phyloP scores from a whole-genome alignment of 179 eudicot genomes.

The Drosera spatulata region DNA sequence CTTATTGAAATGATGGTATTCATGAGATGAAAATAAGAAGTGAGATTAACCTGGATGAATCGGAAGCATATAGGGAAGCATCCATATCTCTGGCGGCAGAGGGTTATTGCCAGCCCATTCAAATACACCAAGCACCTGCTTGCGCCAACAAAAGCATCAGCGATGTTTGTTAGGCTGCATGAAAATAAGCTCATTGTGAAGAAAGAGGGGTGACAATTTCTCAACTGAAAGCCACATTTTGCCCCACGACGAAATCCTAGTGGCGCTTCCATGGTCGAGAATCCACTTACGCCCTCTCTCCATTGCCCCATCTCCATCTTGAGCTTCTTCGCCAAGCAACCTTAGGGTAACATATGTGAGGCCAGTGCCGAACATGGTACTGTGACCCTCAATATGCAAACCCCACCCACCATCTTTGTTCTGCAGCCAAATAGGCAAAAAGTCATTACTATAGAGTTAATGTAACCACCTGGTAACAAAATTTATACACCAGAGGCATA shows the following conservation, averaged over 20 bases:
- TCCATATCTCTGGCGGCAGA: constrained; percentile 90
- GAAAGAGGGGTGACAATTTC: constrained; percentile 9
- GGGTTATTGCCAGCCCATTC: constrained; percentile 98
- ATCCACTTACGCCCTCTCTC: constrained; percentile 79
- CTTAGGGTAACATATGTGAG: constrained; percentile 75
- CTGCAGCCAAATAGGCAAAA: constrained; percentile 24
- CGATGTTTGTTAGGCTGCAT: background rate
- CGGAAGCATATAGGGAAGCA: constrained; percentile 73
- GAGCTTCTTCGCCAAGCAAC: constrained; percentile 74
- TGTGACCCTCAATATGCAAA: constrained; percentile 84
- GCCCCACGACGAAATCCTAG: constrained; percentile 87
- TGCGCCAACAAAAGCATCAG: background rate
- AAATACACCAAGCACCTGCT: constrained; percentile 82
- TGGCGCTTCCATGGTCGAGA: constrained; percentile 76
- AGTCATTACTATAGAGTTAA: background rate
- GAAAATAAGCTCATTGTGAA: background rate
- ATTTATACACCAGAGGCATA: too few relatives aligned
- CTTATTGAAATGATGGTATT: too few relatives aligned
- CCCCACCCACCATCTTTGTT: constrained; percentile 99
- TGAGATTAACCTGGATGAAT: constrained; percentile 68
- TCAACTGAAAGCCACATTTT: constrained; percentile 92
- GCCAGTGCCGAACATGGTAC: constrained; percentile 89
- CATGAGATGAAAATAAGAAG: constrained; percentile 2
- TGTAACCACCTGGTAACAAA: too few relatives aligned
- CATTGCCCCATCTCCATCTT: constrained; percentile 72